Evolutionary conservation across 306 rosid genomes (phyloP), one percentile per base, ranked within the genome.

Genomic region (Spatholobus suberectus): DNA sequence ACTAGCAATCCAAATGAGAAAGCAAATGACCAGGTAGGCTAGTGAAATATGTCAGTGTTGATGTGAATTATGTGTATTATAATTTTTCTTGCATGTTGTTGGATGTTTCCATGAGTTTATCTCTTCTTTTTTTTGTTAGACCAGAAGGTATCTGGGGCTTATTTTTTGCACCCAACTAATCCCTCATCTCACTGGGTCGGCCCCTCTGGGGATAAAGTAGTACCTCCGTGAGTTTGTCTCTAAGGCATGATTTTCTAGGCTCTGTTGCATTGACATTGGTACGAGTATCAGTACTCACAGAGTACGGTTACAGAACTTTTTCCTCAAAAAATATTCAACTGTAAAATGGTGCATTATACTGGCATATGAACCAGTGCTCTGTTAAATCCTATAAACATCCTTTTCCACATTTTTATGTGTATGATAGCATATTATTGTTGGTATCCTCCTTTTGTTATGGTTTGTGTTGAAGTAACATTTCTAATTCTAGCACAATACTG

Each of bases 11-110:
- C 77, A 51, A 86, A 71, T 61, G 91, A 85, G 87, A 80, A 66
- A 76, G 81, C 62, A 70, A 87, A 89, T 77, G 79, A 82, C 58
- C 85, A 93, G 87, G 91, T 83, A 71, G 37, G 81, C 63, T 74
- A 83, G 61, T 76, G 54, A 59, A 71, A 44, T 75, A 11, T 79
- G 41, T 69, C 85, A 84, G 54, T 65, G 74, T 88, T 85, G n/a
- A 4, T 14, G 21, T 43, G 40, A 69, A 70, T 70, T 85, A 8
- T 80, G 27, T 43, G 51, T 41, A 29, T 41, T 72, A 3, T 57
- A 12, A n/a, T 18, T 67, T 34, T 70, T 77, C 38, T 13, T 65
- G 68, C 49, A 41, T 24, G 3, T 8, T 44, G 43, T 61, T 81
- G 11, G 59, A 44, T 72, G n/a, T 69, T 49, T 85, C 26, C 57